Conservation (phyloP, 1,284 basidiomycete genomes). For the Leccinum subfulvum region DNA sequence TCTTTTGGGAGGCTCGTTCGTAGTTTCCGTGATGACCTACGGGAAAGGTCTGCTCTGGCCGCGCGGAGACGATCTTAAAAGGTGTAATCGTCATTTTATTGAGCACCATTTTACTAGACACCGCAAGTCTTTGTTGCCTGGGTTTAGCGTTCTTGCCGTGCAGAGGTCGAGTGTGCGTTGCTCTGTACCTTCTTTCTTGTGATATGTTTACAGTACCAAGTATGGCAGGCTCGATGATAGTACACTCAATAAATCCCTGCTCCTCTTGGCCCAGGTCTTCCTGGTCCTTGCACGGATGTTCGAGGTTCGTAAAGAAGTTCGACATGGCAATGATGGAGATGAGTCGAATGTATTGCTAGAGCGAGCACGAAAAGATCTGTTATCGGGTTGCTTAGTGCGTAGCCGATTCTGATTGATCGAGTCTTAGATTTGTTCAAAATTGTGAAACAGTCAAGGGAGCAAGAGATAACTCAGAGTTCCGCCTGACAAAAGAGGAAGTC, state of each 20-base stretch:
- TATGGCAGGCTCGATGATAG: slow-evolving; percentile 29
- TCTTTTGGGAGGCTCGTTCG: too few relatives aligned
- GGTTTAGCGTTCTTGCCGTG: slow-evolving; percentile 11
- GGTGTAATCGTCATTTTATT: neutral
- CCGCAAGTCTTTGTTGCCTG: slow-evolving; percentile 27
- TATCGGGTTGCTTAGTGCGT: slow-evolving; percentile 16
- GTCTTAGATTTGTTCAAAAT: too few relatives aligned
- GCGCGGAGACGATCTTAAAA: neutral
- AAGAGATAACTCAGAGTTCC: slow-evolving; percentile 15
- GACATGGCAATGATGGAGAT: slow-evolving; percentile 43
- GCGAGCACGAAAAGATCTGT: neutral
- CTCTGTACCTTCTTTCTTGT: too few relatives aligned
- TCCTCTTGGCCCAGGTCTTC: slow-evolving; percentile 41
- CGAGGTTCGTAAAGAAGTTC: slow-evolving; percentile 36
- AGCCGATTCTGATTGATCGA: neutral
- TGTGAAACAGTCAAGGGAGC: too few relatives aligned
- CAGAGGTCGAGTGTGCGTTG: slow-evolving; percentile 35
- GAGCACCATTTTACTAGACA: slow-evolving; percentile 32
- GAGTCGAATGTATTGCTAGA: slow-evolving; percentile 32
- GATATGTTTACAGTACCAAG: too few relatives aligned
- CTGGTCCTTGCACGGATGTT: slow-evolving; percentile 41
- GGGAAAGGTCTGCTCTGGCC: slow-evolving; percentile 22
- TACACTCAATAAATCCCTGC: slow-evolving; percentile 24
- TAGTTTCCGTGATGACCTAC: too few relatives aligned
- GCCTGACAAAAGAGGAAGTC: too few relatives aligned